Evolutionary conservation across 2,329 filamentous ascomycete genomes (phyloP).

Genomic region (Pezicula carpinea): DNA sequence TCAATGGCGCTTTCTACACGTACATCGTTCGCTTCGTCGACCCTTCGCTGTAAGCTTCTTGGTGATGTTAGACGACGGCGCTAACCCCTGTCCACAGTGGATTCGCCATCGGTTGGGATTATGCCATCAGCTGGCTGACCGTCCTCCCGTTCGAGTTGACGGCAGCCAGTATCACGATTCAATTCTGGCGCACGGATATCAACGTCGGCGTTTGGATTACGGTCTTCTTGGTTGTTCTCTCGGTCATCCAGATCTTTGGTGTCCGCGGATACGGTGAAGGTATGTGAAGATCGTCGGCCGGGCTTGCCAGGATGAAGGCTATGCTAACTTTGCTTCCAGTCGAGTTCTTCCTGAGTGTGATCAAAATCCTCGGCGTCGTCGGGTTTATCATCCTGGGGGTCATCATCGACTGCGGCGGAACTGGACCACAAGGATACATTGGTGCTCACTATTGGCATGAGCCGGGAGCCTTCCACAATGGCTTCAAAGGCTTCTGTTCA

Average conservation of each 20-base stretch:
- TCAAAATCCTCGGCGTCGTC: constrained; percentile 53
- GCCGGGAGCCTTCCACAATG: constrained; percentile 48
- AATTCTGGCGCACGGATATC: constrained; percentile 45
- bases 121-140: constrained; percentile 44
- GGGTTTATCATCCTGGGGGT: constrained; percentile 61
- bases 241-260: constrained; percentile 50
- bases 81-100: constrained; percentile 30
- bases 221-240: constrained; percentile 47
- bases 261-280: constrained; percentile 55
- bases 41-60: constrained; percentile 42
- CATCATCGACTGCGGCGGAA: constrained; percentile 48
- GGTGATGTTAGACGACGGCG: no score
- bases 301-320: constrained; percentile 37
- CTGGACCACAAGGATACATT: constrained; percentile 42
- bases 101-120: constrained; percentile 51
- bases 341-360: constrained; percentile 52
- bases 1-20: constrained; percentile 59
- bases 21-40: constrained; percentile 58
- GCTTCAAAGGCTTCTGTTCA: constrained; percentile 58
- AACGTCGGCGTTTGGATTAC: constrained; percentile 52
- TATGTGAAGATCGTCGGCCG: constrained; percentile 35
- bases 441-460: constrained; percentile 56
- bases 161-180: constrained; percentile 48
- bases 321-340: constrained; percentile 46
- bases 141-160: constrained; percentile 50